phyloP scores from a whole-genome alignment of 495 filamentous ascomycete species.

The Daldinia loculata region DNA sequence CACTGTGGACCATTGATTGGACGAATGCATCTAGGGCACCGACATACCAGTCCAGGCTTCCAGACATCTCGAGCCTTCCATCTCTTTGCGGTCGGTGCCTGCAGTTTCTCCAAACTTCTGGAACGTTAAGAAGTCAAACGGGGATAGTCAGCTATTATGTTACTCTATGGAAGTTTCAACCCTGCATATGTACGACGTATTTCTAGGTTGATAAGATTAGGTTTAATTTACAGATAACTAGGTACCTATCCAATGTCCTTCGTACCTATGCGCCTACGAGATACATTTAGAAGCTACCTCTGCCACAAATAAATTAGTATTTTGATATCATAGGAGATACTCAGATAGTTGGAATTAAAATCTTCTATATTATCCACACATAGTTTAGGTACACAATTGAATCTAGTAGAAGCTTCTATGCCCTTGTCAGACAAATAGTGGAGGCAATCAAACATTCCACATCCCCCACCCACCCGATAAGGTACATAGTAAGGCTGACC shows the following conservation, averaged over 20 bases:
- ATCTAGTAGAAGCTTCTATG: constrained; percentile 11
- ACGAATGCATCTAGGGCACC: constrained; percentile 31
- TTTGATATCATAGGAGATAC: too few relatives aligned
- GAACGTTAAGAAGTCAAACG: background rate
- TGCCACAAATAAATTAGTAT: too few relatives aligned
- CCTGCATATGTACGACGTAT: background rate
- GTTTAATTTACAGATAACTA: too few relatives aligned
- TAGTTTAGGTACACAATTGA: background rate
- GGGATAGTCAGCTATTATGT: constrained; percentile 7
- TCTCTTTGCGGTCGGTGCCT: constrained; percentile 22
- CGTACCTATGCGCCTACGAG: too few relatives aligned
- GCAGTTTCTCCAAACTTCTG: constrained; percentile 39
- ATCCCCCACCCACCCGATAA: constrained; percentile 20
- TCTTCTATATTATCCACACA: background rate
- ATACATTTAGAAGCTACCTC: too few relatives aligned
- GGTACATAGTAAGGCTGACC: constrained; percentile 28
- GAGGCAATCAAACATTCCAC: constrained; percentile 7
- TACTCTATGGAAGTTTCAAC: too few relatives aligned
- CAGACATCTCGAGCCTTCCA: constrained; percentile 33
- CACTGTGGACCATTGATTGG: constrained; percentile 33
- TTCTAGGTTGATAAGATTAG: too few relatives aligned
- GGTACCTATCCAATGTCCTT: too few relatives aligned
- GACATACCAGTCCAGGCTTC: constrained; percentile 16
- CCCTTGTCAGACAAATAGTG: background rate
- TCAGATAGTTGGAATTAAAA: too few relatives aligned